phyloP scores from a whole-genome alignment of 495 filamentous ascomycete genomes.

The Penicillium subrubescens region DNA sequence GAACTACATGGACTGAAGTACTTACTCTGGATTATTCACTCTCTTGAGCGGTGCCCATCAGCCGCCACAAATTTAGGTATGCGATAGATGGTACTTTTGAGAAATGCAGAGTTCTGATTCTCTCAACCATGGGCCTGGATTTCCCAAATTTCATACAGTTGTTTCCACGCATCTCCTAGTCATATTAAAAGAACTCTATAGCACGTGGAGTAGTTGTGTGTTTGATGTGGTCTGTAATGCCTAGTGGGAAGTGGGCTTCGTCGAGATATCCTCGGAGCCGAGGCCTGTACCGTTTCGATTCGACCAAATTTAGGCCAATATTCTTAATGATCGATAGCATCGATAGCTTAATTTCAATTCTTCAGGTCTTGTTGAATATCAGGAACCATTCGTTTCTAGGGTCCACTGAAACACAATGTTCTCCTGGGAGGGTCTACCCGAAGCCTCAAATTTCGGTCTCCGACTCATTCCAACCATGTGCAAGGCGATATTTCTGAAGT shows the following conservation, averaged over 20 bases:
- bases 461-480: neutral
- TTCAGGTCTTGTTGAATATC: neutral
- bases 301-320: neutral
- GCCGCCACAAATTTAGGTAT: neutral
- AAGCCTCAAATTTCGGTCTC: neutral
- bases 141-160: neutral
- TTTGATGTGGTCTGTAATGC: neutral
- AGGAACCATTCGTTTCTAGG: neutral
- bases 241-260: neutral
- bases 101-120: neutral
- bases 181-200: too few relatives aligned
- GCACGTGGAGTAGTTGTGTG: neutral
- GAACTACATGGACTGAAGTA: neutral
- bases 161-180: too few relatives aligned
- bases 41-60: neutral
- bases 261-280: neutral
- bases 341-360: neutral
- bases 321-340: neutral
- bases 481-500: neutral
- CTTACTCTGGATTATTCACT: neutral
- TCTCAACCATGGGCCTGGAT: neutral
- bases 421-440: neutral
- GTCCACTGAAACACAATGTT: neutral
- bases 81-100: neutral
- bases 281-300: neutral